A percentile compares a stretch with the other conserved stretches of the same genome.
Evolutionary conservation across 169 alveolate species (phyloP).

Genomic region (Blepharisma undulans): DNA sequence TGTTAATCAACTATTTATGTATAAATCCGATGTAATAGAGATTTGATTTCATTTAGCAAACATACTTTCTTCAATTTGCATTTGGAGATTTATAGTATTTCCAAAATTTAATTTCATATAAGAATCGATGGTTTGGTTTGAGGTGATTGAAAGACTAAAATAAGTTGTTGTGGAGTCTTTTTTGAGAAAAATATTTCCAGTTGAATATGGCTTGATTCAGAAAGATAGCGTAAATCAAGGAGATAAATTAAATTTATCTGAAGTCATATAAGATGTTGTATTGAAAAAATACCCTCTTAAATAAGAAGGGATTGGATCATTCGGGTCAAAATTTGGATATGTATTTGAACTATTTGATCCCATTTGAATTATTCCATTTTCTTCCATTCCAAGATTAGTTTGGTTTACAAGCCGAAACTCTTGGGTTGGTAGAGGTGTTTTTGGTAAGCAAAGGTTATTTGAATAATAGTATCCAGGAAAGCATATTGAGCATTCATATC

Average conservation of each 20-base stretch:
- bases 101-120: not conserved
- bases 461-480: too few relatives aligned
- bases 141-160: not conserved
- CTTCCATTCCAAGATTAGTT: not conserved
- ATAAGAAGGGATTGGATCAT: conserved; percentile 15
- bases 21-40: not conserved
- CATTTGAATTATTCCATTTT: not conserved
- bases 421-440: not conserved
- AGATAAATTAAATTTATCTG: not conserved
- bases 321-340: not conserved
- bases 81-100: not conserved
- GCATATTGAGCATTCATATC: not conserved
- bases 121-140: not conserved
- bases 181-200: not conserved
- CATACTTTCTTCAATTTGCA: too few relatives aligned
- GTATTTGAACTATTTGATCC: not conserved
- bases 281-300: conserved; percentile 12
- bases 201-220: not conserved
- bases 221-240: not conserved
- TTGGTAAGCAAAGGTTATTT: not conserved
- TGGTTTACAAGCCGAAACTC: not conserved
- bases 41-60: not conserved
- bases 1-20: not conserved
- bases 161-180: not conserved
- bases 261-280: not conserved